These are phyloP conservation scores for Rhodotorula kratochvilovae DNA, from an alignment of 768 basidiomycete genomes.

Conservation along the genomic window DNA sequence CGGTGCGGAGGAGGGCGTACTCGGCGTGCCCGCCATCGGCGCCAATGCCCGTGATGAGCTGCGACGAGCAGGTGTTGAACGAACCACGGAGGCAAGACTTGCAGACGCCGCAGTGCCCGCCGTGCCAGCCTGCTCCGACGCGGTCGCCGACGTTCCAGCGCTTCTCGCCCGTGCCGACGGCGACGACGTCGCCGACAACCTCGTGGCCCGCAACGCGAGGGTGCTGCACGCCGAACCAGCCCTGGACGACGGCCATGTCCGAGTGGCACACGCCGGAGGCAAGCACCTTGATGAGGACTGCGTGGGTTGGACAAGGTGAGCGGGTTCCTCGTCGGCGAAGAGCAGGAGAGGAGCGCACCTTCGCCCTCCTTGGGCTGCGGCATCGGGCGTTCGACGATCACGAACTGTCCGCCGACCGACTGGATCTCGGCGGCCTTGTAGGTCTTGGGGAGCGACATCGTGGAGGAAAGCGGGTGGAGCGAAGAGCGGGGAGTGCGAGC, in stretches of 20 bases:
- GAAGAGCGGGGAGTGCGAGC: no score
- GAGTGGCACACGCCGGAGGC: background rate
- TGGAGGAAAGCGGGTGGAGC: background rate
- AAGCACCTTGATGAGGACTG: no score
- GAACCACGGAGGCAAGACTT: conserved; percentile 2
- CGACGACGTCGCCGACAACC: conserved; percentile 40
- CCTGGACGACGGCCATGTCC: conserved; percentile 9
- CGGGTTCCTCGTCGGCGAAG: no score
- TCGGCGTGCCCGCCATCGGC: conserved; percentile 38
- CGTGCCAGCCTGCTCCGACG: conserved; percentile 40
- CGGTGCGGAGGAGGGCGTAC: conserved; percentile 43
- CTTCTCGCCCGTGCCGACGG: conserved; percentile 27
- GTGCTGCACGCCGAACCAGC: conserved; percentile 10
- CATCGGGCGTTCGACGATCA: background rate
- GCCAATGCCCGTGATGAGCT: conserved; percentile 38
- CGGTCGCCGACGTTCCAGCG: no score
- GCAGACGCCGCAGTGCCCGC: conserved; percentile 22
- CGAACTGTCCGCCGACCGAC: background rate
- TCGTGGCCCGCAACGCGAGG: conserved; percentile 34
- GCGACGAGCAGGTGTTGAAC: conserved; percentile 38
- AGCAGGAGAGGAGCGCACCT: no score
- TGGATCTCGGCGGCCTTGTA: background rate
- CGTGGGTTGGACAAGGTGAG: no score
- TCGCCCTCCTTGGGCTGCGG: no score
- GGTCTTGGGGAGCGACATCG: conserved; percentile 1